A percentile compares a stretch with the other conserved stretches of the same genome.
phyloP scores from a whole-genome alignment of 768 basidiomycete species.

The Xerocomellus chrysenteron region DNA sequence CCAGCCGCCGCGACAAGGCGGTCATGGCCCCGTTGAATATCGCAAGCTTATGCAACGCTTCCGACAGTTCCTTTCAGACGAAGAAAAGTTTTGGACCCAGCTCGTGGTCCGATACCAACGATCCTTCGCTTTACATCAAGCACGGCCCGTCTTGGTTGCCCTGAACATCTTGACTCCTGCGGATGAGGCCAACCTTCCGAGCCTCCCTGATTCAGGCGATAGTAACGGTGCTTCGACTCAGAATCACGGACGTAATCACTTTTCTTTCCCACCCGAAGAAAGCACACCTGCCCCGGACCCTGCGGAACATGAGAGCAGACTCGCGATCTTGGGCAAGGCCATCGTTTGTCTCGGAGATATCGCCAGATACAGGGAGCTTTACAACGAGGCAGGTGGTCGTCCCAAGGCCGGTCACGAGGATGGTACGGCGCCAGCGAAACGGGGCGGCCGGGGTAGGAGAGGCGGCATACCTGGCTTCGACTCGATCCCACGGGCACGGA shows the following conservation, averaged over 20 bases:
- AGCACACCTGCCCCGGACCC: slow-evolving; percentile 38
- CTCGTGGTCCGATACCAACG: slow-evolving; percentile 74
- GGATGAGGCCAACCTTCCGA: slow-evolving; percentile 35
- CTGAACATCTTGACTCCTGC: slow-evolving; percentile 52
- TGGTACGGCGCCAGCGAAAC: slow-evolving; percentile 34
- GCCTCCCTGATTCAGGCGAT: slow-evolving; percentile 20
- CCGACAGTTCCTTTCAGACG: slow-evolving; percentile 82
- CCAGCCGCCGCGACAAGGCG: slow-evolving; percentile 37
- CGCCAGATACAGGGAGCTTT: slow-evolving; percentile 89
- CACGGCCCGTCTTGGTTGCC: slow-evolving; percentile 51
- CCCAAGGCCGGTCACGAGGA: slow-evolving; percentile 70
- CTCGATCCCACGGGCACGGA: slow-evolving; percentile 55
- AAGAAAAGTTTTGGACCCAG: slow-evolving; percentile 89
- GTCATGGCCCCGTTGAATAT: slow-evolving; percentile 71
- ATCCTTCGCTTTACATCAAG: slow-evolving; percentile 68
- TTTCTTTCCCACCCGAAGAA: slow-evolving; percentile 64
- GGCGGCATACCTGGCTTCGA: slow-evolving; percentile 46
- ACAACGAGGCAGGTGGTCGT: slow-evolving; percentile 69
- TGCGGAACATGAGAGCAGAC: slow-evolving; percentile 48
- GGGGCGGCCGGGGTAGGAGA: slow-evolving; percentile 47
- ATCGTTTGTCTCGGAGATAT: slow-evolving; percentile 93
- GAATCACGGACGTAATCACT: slow-evolving; percentile 52
- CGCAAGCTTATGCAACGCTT: slow-evolving; percentile 87
- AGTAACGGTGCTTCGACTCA: slow-evolving; percentile 22
- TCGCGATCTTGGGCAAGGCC: slow-evolving; percentile 83